phyloP scores from a whole-genome alignment of 192 early-diverging fungal species.

The Coemansia sp. region DNA sequence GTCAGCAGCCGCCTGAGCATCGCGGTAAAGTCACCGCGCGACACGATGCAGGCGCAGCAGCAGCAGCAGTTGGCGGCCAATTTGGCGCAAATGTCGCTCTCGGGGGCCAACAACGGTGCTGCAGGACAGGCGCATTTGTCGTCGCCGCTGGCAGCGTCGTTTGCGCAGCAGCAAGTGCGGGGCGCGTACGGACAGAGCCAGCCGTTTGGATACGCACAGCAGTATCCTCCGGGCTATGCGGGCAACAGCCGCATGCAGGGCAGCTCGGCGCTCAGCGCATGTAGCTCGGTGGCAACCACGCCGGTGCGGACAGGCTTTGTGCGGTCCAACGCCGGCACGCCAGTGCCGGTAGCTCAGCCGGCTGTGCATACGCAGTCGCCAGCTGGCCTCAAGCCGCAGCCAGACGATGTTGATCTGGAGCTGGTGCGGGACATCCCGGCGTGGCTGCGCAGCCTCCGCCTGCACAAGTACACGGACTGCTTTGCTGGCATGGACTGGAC shows the following conservation, averaged over 20 bases:
- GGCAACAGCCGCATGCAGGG: slow-evolving; percentile 6
- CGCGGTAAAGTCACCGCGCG: slow-evolving; percentile 48
- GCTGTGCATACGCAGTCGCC: background rate
- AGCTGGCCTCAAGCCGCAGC: slow-evolving; percentile 14
- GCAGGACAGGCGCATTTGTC: slow-evolving; percentile 6
- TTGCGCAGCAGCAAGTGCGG: slow-evolving; percentile 25
- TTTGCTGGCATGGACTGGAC: slow-evolving; percentile 88
- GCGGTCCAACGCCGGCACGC: background rate
- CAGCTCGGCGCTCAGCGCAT: slow-evolving; percentile 4
- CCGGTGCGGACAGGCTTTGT: slow-evolving; percentile 13
- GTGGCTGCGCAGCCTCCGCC: slow-evolving; percentile 87
- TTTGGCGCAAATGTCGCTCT: slow-evolving; percentile 34
- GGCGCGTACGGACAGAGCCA: slow-evolving; percentile 6
- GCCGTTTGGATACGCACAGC: slow-evolving; percentile 6
- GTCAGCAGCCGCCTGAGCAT: slow-evolving; percentile 50
- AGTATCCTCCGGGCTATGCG: slow-evolving; percentile 8
- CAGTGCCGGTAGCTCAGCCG: background rate
- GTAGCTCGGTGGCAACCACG: slow-evolving; percentile 20
- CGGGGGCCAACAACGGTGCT: background rate
- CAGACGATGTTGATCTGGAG: slow-evolving; percentile 27
- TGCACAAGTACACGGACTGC: slow-evolving; percentile 94
- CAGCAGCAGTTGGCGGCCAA: slow-evolving; percentile 44
- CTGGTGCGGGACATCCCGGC: slow-evolving; percentile 78
- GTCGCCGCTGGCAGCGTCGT: slow-evolving; percentile 19
- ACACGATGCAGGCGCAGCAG: slow-evolving; percentile 45